phyloP scores from a whole-genome alignment of 2,329 filamentous ascomycete genomes.

The Colletotrichum sp. region DNA sequence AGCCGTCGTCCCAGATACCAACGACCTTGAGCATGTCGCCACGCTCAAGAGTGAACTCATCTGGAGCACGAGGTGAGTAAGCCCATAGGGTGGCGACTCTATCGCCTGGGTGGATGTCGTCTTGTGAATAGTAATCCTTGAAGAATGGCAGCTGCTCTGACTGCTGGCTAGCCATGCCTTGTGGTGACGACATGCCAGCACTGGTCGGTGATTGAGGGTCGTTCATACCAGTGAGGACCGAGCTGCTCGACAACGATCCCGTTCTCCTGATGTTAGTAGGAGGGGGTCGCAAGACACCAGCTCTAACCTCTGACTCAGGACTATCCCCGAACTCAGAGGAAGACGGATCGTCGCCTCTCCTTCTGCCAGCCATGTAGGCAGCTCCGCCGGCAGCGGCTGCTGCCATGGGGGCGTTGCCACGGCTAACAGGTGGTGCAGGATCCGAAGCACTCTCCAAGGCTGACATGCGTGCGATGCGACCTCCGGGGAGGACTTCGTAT shows the following conservation, averaged over 20 bases:
- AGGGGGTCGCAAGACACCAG: slow-evolving; percentile 60
- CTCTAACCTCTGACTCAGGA: slow-evolving; percentile 69
- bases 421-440: slow-evolving; percentile 49
- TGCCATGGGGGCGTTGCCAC: slow-evolving; percentile 24
- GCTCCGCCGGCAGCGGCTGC: slow-evolving; percentile 50
- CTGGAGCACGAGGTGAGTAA: slow-evolving; percentile 90
- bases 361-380: slow-evolving; percentile 50
- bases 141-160: slow-evolving; percentile 96
- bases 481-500: slow-evolving; percentile 81
- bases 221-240: slow-evolving; percentile 69
- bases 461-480: slow-evolving; percentile 93
- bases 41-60: slow-evolving; percentile 91
- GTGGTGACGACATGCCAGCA: slow-evolving; percentile 80
- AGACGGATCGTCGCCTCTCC: slow-evolving; percentile 61
- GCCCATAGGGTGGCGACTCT: slow-evolving; percentile 94
- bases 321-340: slow-evolving; percentile 76
- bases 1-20: slow-evolving; percentile 98
- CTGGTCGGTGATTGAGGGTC: slow-evolving; percentile 77
- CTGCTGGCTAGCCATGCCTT: slow-evolving; percentile 83
- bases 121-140: slow-evolving; percentile 98
- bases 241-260: slow-evolving; percentile 89
- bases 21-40: slow-evolving; percentile 98
- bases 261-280: slow-evolving; percentile 70
- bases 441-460: slow-evolving; percentile 81
- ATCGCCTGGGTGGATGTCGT: slow-evolving; percentile 92